Conservation (phyloP, 306 rosid genomes). For the Nissolia schottii region DNA sequence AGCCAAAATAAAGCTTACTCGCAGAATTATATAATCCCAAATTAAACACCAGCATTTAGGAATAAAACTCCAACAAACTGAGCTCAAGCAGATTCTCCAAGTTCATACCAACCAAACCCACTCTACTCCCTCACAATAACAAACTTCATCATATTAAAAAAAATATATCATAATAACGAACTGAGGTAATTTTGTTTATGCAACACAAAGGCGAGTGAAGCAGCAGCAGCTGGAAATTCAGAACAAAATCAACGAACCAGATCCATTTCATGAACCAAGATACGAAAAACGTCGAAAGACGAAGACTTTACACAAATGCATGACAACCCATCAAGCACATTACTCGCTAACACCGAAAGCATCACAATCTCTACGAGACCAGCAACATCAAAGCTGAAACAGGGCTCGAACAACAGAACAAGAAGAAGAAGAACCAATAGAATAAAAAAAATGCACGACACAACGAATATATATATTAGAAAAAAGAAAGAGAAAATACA, state of each 20-base stretch:
- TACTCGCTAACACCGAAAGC: constrained; percentile 24
- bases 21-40: constrained; percentile 5
- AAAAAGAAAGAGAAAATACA: neutral
- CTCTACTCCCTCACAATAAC: neutral
- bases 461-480: neutral
- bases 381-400: constrained; percentile 22
- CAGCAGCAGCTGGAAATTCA: constrained; percentile 15
- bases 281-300: constrained; percentile 13
- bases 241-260: constrained; percentile 38
- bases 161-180: neutral
- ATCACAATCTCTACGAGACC: constrained; percentile 23
- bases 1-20: neutral
- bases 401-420: neutral
- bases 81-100: neutral
- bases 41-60: constrained; percentile 16
- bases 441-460: neutral
- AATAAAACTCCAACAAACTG: neutral
- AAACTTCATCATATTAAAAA: neutral
- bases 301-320: constrained; percentile 34
- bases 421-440: neutral
- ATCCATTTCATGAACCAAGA: constrained; percentile 39
- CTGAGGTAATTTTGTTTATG: neutral
- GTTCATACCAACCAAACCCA: constrained; percentile 19
- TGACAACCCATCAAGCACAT: constrained; percentile 39
- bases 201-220: neutral